Base-by-base conservation (phyloP, 805 yeast species). In the Vanderwaltozyma polyspora region DNA sequence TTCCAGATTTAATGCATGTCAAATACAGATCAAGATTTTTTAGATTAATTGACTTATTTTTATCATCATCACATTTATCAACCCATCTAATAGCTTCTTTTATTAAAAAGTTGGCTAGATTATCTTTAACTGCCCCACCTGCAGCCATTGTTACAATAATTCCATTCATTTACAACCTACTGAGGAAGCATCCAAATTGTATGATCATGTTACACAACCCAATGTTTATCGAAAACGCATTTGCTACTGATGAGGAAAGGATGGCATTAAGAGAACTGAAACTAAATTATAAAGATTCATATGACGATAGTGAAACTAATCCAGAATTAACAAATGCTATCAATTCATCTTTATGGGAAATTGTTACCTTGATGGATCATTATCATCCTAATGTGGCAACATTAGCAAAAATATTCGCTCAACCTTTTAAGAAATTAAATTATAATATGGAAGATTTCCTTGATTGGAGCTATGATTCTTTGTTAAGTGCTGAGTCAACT, bases 361-460 rank as follows among this genome's bases (percentile, higher is more conserved):
- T 89, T 37, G 83, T 81, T 39, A 68, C 94, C 0, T 60, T 82
- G 37, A 74, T 78, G 64, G 59, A 72, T 10, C 98, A 91, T 55
- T 89, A 86, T 52, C 97, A 91, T 60, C 96, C 97, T 12, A 91
- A 91, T 49, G 85, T 91, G 10, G 89, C 95, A 1, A 80, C 95
- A 0, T 65, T 91, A 46, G 95, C 95, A 13, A 79, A 76, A 52
- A 82, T 91, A 21, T 81, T 83, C 52, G 69, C 76, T 14, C 95
- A 91, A 59, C 95, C 95, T 3, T 89, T 86, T 63, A 73, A 78
- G 51, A 91, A 91, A 55, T 76, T 80, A 37, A 72, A 73, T 46
- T 91, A 91, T 56, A 82, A 82, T 55, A 66, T 91, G 67, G 98
- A 91, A 55, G 97, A 91, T 54, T 91, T 91, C 64, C 60, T 91